Base-by-base conservation (phyloP, 2,329 filamentous ascomycete species). In the Monosporascus sp. region DNA sequence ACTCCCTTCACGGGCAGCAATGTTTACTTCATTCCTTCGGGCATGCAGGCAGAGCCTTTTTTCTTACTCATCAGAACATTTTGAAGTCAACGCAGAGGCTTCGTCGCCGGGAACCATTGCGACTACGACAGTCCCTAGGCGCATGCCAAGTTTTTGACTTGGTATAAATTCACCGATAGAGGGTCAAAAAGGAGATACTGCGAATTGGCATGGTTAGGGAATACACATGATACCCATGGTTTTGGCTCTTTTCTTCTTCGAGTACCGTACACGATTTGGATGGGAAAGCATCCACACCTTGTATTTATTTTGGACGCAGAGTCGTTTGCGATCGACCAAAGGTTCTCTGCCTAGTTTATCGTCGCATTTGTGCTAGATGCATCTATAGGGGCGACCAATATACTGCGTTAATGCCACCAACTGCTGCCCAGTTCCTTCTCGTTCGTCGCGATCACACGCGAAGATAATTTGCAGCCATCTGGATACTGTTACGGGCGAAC, bases 1-100 rank as follows among this genome's bases (percentile, higher is more conserved):
- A 66, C 53, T 54, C 59, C 59, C 56, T 62, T 58, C 46, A 51
- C 44, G 56, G 56, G 58, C 53, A 59, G 56, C 52, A 61, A 56
- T 45, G 52, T 59, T 60, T 58, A 59, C 53, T 56, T 56, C 47
- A 24, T 53, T 56, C 55, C 56, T 48, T 58, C 45, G 51, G 50
- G 36, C 40, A 46, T 46, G 43, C 43, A 19, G 43, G 43, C 22
- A 46, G n/a, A 46, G 24, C 43, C 43, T 46, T 46, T 49, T 27
- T 55, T 48, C 24, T 40, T 40, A 48, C 22, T 44, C 22, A 16
- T 34, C 26, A 20, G 27, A 38, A n/a, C n/a, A 40, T 47, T 47
- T 31, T 46, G 20, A 24, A 24, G 38, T 41, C 38, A 8, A 16
- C 20, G 19, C 20, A 24, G 49, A 31, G 17, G 24, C 24, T 24